These are phyloP conservation scores for Camelina laxa DNA, from an alignment of 345 rosid species.

Conservation along the genomic window DNA sequence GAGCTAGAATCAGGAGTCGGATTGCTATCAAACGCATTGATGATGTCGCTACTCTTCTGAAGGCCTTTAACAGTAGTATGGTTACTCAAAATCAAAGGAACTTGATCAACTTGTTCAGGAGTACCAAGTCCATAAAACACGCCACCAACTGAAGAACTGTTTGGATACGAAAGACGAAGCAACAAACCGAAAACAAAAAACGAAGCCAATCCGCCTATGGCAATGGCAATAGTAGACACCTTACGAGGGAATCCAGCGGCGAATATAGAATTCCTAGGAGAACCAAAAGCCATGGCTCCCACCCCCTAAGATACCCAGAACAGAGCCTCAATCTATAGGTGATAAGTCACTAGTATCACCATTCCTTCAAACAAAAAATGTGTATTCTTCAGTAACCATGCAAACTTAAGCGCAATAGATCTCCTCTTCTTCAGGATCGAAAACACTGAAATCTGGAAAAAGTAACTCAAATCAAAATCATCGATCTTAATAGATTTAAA, in stretches of 20 bases:
- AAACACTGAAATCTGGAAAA: constrained; percentile 20
- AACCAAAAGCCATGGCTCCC: constrained; percentile 57
- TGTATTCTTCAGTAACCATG: constrained; percentile 15
- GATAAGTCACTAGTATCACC: constrained; percentile 20
- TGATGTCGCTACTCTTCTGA: constrained; percentile 12
- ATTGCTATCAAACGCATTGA: background rate
- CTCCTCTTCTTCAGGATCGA: constrained; percentile 4
- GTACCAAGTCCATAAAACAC: constrained; percentile 65
- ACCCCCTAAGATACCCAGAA: background rate
- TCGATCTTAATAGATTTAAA: constrained; percentile 7
- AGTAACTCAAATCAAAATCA: background rate
- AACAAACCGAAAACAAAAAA: constrained; percentile 72
- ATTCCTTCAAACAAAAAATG: constrained; percentile 17
- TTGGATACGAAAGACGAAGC: constrained; percentile 65
- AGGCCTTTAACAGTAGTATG: background rate
- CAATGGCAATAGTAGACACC: constrained; percentile 62
- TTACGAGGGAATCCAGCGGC: constrained; percentile 60
- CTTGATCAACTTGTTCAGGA: constrained; percentile 36
- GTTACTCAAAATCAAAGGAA: constrained; percentile 29
- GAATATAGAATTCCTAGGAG: constrained; percentile 54
- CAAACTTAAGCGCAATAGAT: constrained; percentile 4
- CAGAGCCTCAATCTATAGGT: constrained; percentile 20
- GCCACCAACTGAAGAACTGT: constrained; percentile 58
- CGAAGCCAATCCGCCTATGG: constrained; percentile 66
- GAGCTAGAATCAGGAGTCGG: constrained; percentile 22